These are phyloP conservation scores for Pseudohyphozyma bogoriensis DNA, from an alignment of 768 basidiomycete genomes.

Conservation along the genomic window DNA sequence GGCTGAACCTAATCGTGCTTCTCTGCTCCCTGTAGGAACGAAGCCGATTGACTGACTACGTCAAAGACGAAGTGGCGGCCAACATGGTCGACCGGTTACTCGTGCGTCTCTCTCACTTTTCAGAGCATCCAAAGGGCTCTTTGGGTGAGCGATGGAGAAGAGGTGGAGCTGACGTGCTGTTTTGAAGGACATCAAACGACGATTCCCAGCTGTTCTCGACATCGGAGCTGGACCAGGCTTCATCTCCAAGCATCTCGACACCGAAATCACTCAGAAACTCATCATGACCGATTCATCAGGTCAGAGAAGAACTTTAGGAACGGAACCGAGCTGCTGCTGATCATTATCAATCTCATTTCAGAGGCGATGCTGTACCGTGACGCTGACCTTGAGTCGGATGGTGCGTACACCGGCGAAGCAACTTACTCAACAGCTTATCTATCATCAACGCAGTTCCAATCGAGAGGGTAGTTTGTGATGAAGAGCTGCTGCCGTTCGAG, in stretches of 20 bases:
- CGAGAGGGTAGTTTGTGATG: slow-evolving; percentile 67
- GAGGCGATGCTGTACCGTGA: slow-evolving; percentile 66
- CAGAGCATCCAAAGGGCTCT: not conserved
- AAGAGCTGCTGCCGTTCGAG: slow-evolving; percentile 66
- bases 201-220: slow-evolving; percentile 70
- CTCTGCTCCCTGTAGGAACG: slow-evolving; percentile 31
- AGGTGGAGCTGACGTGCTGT: not conserved
- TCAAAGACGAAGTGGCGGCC: slow-evolving; percentile 81
- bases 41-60: slow-evolving; percentile 77
- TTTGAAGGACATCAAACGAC: slow-evolving; percentile 76
- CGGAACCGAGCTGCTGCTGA: slow-evolving; percentile 1
- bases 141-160: not conserved
- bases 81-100: slow-evolving; percentile 79
- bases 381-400: slow-evolving; percentile 65
- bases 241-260: slow-evolving; percentile 70
- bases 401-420: slow-evolving; percentile 40
- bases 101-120: slow-evolving; percentile 42
- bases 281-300: slow-evolving; percentile 81
- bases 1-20: slow-evolving; percentile 2
- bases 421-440: not conserved
- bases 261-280: slow-evolving; percentile 56
- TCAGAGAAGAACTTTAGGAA: slow-evolving; percentile 39
- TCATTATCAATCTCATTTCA: slow-evolving; percentile 36
- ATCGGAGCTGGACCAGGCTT: slow-evolving; percentile 85
- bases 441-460: slow-evolving; percentile 51